Conservation (phyloP, 2,329 filamentous ascomycete species). For the Colletotrichum limetticola region DNA sequence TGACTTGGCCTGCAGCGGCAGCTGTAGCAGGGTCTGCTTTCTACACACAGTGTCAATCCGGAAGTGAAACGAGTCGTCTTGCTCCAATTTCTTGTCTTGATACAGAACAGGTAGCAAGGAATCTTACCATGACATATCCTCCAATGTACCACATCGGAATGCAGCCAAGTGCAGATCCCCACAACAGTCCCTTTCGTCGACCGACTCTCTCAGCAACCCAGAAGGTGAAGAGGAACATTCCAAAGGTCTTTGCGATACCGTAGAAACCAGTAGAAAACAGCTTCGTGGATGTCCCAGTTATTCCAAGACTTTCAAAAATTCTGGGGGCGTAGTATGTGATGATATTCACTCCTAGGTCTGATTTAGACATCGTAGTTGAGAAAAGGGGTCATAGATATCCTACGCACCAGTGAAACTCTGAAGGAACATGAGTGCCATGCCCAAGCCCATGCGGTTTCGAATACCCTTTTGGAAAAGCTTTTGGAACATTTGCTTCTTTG, state of each 20-base stretch:
- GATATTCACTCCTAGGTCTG: too few species aligned
- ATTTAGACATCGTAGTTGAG: too few species aligned
- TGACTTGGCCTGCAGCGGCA: constrained; percentile 57
- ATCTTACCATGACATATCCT: constrained; percentile 44
- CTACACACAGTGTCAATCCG: not conserved
- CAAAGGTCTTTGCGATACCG: constrained; percentile 50
- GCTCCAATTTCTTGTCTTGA: not conserved
- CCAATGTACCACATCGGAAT: constrained; percentile 54
- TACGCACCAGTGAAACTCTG: constrained; percentile 44
- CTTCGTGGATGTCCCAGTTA: constrained; percentile 44
- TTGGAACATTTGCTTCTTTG: constrained; percentile 42
- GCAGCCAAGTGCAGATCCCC: constrained; percentile 51
- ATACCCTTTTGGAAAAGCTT: constrained; percentile 50
- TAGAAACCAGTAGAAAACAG: constrained; percentile 54
- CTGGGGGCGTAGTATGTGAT: not conserved
- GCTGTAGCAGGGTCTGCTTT: constrained; percentile 46
- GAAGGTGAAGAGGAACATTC: constrained; percentile 52
- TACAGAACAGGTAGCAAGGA: not conserved
- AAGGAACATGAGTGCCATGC: constrained; percentile 60
- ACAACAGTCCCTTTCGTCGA: constrained; percentile 58
- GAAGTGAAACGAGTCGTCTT: not conserved
- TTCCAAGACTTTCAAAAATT: constrained; percentile 51
- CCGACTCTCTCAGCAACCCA: constrained; percentile 60
- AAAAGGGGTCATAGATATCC: not conserved
- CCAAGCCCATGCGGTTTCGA: constrained; percentile 60